phyloP scores from a whole-genome alignment of 169 alveolate genomes.

The Eimeria nieschulzi region DNA sequence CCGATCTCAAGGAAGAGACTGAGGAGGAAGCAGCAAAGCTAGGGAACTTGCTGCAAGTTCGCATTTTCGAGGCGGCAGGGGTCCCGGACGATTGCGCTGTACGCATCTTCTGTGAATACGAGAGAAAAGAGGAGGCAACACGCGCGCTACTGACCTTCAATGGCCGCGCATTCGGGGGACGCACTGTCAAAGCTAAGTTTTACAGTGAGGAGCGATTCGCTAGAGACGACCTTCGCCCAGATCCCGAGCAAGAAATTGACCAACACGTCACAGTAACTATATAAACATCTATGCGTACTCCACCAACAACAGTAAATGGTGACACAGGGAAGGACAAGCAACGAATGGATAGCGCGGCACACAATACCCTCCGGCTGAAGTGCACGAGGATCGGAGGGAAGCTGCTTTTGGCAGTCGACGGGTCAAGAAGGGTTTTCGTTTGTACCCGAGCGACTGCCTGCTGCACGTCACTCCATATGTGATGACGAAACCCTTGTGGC shows the following conservation, averaged over 20 bases:
- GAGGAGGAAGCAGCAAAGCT: slow-evolving; percentile 84
- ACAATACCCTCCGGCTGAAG: too few relatives aligned
- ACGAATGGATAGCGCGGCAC: neutral
- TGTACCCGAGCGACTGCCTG: neutral
- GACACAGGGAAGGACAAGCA: neutral
- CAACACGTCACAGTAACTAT: slow-evolving; percentile 64
- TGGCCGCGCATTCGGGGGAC: slow-evolving; percentile 84
- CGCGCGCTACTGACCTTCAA: slow-evolving; percentile 80
- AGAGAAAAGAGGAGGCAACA: slow-evolving; percentile 80
- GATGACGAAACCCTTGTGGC: too few relatives aligned
- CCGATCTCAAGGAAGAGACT: slow-evolving; percentile 80
- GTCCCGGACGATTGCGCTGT: slow-evolving; percentile 82
- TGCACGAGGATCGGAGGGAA: neutral
- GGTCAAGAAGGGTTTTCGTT: neutral
- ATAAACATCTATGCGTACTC: neutral
- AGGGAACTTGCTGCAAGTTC: slow-evolving; percentile 82
- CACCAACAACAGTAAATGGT: neutral
- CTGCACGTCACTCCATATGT: neutral
- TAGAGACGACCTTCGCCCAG: slow-evolving; percentile 70
- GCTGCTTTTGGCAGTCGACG: neutral
- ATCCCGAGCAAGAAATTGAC: slow-evolving; percentile 73
- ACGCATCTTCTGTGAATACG: slow-evolving; percentile 83
- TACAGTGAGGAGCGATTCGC: slow-evolving; percentile 77
- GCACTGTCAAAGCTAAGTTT: slow-evolving; percentile 81
- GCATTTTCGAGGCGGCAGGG: slow-evolving; percentile 77